Evolutionary conservation across 306 rosid genomes (phyloP).

Genomic region (Acacia confusa): DNA sequence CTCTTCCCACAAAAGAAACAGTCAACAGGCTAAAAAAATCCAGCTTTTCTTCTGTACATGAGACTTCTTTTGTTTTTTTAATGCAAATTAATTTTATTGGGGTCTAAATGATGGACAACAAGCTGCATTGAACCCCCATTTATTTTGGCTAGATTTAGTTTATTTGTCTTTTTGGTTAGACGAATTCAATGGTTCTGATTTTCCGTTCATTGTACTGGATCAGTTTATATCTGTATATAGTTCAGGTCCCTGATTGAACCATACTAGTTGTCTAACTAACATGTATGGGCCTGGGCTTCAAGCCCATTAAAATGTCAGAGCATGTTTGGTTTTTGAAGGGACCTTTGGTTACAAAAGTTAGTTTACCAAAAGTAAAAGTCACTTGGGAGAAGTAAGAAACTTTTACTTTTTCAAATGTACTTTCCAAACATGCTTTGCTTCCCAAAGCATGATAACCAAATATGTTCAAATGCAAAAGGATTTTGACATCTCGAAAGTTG

Average conservation of each 20-base stretch:
- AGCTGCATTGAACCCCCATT: neutral
- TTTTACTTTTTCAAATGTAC: neutral
- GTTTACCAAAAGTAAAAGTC: neutral
- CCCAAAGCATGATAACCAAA: neutral
- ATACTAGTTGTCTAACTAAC: neutral
- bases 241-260: neutral
- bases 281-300: neutral
- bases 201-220: neutral
- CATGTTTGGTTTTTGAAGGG: neutral
- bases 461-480: neutral
- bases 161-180: neutral
- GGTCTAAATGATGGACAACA: neutral
- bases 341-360: neutral
- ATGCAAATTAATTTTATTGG: neutral
- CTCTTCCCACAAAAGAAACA: neutral
- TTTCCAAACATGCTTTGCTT: neutral
- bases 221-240: neutral
- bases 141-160: neutral
- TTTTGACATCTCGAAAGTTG: neutral
- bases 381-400: neutral
- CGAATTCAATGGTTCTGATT: neutral
- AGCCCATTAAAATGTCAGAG: neutral
- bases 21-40: neutral
- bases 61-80: neutral
- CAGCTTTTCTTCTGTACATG: neutral